phyloP scores from a whole-genome alignment of 345 rosid species.

The Cardamine occulta region DNA sequence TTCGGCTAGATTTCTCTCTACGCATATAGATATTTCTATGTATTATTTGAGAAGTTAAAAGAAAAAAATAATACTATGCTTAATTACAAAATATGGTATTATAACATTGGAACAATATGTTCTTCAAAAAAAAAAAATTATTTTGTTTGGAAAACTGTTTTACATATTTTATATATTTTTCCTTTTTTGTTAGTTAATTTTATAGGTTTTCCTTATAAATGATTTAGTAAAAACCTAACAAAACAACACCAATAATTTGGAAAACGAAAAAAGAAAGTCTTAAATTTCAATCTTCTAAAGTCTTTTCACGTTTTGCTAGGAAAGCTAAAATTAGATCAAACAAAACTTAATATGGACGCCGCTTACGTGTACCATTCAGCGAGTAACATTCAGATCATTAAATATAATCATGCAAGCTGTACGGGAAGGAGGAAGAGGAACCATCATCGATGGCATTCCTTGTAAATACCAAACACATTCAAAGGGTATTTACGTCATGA shows the following conservation, averaged over 20 bases:
- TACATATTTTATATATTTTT: neutral
- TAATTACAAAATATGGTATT: no score
- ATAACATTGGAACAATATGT: no score
- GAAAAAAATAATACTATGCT: no score
- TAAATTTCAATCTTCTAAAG: no score
- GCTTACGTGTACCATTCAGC: constrained; percentile 29
- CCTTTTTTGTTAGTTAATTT: no score
- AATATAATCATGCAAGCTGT: constrained; percentile 31
- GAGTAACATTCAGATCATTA: constrained; percentile 22
- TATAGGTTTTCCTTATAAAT: neutral
- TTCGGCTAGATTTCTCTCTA: no score
- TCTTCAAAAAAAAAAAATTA: no score
- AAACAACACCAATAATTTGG: neutral
- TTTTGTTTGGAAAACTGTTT: neutral
- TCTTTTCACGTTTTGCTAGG: neutral
- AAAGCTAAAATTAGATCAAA: neutral
- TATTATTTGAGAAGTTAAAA: no score
- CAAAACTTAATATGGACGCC: constrained; percentile 20
- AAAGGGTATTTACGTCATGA: constrained; percentile 35
- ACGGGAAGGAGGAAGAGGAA: constrained; percentile 21
- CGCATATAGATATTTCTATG: no score
- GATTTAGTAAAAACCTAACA: neutral
- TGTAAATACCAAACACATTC: constrained; percentile 24
- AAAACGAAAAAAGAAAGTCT: neutral
- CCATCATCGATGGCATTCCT: constrained; percentile 31